Evolutionary conservation across 2,329 filamentous ascomycete genomes (phyloP).

Genomic region (Cercospora zeae-maydis): DNA sequence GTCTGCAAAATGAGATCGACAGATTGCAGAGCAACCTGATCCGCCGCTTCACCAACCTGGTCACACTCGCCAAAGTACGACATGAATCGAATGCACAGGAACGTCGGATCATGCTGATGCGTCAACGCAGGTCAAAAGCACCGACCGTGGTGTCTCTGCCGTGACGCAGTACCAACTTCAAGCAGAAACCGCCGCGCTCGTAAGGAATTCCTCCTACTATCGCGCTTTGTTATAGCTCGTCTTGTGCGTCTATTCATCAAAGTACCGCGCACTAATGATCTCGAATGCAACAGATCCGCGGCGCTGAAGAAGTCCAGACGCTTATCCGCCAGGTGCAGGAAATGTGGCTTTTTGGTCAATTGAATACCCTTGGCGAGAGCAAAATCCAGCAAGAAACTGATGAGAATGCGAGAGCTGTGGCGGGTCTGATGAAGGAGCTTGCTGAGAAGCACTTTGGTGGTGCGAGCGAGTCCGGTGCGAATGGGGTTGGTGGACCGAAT

Average conservation of each 20-base stretch:
- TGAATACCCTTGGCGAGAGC: conserved; percentile 53
- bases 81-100: too few species aligned
- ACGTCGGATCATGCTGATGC: background rate
- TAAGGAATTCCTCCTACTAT: conserved; percentile 28
- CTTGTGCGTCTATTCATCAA: too few species aligned
- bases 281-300: conserved; percentile 48
- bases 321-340: conserved; percentile 63
- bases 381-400: conserved; percentile 45
- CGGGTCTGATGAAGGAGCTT: conserved; percentile 41
- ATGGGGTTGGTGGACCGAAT: background rate
- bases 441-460: conserved; percentile 14
- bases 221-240: background rate
- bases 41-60: conserved; percentile 55
- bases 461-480: background rate
- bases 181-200: conserved; percentile 57
- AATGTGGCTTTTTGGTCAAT: conserved; percentile 63
- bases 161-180: conserved; percentile 57
- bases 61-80: conserved; percentile 51
- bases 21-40: conserved; percentile 42
- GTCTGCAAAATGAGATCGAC: conserved; percentile 42
- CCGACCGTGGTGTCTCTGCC: conserved; percentile 54
- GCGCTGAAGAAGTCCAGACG: conserved; percentile 59
- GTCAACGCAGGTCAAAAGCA: conserved; percentile 44
- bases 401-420: conserved; percentile 47
- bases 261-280: background rate